phyloP scores from a whole-genome alignment of 257 asterid genomes.

The Solanum phureja region DNA sequence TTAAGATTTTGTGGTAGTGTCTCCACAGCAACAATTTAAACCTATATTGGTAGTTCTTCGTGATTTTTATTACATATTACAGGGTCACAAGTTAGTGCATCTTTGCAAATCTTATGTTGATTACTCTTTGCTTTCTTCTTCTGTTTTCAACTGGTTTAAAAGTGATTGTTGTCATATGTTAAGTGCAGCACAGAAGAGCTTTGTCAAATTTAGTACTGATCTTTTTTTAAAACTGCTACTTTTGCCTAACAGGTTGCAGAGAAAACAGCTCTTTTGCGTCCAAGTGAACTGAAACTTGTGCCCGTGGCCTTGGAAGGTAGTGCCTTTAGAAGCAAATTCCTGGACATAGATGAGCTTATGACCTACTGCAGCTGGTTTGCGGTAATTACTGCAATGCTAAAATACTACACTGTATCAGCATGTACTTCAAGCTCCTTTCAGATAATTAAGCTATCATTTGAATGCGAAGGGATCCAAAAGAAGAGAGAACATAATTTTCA shows the following conservation, averaged over 20 bases:
- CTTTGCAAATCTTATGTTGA: not conserved
- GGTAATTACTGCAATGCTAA: constrained; percentile 37
- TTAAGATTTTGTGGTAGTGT: not conserved
- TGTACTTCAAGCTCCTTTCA: not conserved
- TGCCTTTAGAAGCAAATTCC: constrained; percentile 82
- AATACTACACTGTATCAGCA: not conserved
- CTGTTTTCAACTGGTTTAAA: not conserved
- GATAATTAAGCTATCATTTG: not conserved
- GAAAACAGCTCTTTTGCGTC: constrained; percentile 92
- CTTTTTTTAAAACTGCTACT: not conserved
- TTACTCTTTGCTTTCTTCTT: not conserved
- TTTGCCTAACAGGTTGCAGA: constrained; percentile 69
- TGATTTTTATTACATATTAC: not conserved
- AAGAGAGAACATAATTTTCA: not conserved
- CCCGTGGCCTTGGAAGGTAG: constrained; percentile 88
- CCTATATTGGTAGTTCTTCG: not conserved
- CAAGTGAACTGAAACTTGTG: constrained; percentile 70
- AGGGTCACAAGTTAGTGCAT: not conserved
- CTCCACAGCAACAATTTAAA: not conserved
- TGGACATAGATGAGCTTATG: constrained; percentile 91
- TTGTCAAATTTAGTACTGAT: not conserved
- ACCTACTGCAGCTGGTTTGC: constrained; percentile 99
- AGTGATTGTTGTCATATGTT: not conserved
- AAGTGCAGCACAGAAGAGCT: not conserved
- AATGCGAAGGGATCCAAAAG: not conserved